Evolutionary conservation across 2,329 filamentous ascomycete species (phyloP), one percentile per base, ranked within the genome.

Genomic region (Aspergillus arachidicola): DNA sequence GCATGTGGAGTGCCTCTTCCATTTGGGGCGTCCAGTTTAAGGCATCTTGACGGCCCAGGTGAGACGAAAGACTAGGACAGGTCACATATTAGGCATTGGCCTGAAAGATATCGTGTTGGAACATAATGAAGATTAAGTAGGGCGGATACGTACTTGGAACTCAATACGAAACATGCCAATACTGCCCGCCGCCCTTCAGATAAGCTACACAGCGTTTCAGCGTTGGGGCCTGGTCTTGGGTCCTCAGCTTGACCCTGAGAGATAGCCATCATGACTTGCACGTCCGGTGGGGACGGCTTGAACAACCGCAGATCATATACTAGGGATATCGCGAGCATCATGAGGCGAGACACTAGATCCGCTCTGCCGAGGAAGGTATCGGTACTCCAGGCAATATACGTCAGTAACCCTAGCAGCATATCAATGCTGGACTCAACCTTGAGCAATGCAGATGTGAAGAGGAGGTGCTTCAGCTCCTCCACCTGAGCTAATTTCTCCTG

Each of bases 11-110:
- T 2, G 71, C 71, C 38, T 78, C 73, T 62, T 79, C 78, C 77
- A 80, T 79, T 58, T 75, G 73, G n/a, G 74, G 66, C 3, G 75
- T 77, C 78, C 78, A 80, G 57, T 72, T 70, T 48, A 79, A 57
- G 21, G 76, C 68, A 43, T 78, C 75, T 61, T 73, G 69, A 28
- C 75, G 74, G 2, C 71, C 71, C 63, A 78, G 71, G 54, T 78
- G 74, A 7, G 74, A 73, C 6, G 77, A 76, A 51, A 79, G 68
- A 67, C 73, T 76, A 59, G 32, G 19, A 55, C 16, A 57, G 32
- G 26, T 43, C 46, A 60, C 60, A 63, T 23, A n/a, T 64, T 54
- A 66, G 59, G 34, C 6, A 36, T 36, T 36, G 14, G 5, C 14
- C 12, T 36, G 1, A 36, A 0, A 6, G 34, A 36, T 36, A 14